Evolutionary conservation across 2,329 filamentous ascomycete species (phyloP), one percentile per base, ranked within the genome.

Genomic region (Epichloe aotearoae): DNA sequence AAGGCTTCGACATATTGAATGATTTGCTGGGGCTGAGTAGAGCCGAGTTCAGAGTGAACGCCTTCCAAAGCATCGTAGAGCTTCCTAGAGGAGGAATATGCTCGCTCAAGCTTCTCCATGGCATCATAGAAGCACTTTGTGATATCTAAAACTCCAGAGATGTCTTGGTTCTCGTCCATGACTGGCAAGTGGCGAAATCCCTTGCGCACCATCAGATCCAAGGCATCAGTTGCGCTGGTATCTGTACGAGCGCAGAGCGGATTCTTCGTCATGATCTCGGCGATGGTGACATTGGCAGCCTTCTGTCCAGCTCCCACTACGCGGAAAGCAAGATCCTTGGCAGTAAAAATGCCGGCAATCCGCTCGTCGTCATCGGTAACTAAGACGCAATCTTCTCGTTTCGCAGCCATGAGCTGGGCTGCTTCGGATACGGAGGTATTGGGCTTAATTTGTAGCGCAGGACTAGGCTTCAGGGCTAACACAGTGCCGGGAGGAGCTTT

Each of bases 91-190:
- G 93, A 97, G 57, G 88, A 89, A 68, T 98, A 98, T 47, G 93
- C 93, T 48, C 93, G 85, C 74, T 98, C 93, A 54, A 98, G 74
- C 75, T 98, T 98, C 75, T 98, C 93, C 93, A 98, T 98, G 42
- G 93, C 93, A 70, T 98, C 93, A 70, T 98, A 98, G 70, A 98
- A 98, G 71, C 93, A 98, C 71, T 97, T 98, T 52, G 93, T 98
- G 61, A 98, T 98, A 69, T 98, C 93, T 50, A 98, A 74, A 58
- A 98, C 90, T 73, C 93, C 93, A 7, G 90, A 95, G 55, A 98
- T 98, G 64, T 98, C 91, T 70, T 98, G 93, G 68, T 98, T 97
- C 74, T 98, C 93, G 69, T 98, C 93, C 93, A 98, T 98, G 57
- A 98, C 93, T 3, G 93, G 93, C 64, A 98, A 70, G 73, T 98